A percentile compares a stretch with the other conserved stretches of the same genome.
Evolutionary conservation across 805 yeast species (phyloP).

Genomic region (Saccharomycopsis fodiens): DNA sequence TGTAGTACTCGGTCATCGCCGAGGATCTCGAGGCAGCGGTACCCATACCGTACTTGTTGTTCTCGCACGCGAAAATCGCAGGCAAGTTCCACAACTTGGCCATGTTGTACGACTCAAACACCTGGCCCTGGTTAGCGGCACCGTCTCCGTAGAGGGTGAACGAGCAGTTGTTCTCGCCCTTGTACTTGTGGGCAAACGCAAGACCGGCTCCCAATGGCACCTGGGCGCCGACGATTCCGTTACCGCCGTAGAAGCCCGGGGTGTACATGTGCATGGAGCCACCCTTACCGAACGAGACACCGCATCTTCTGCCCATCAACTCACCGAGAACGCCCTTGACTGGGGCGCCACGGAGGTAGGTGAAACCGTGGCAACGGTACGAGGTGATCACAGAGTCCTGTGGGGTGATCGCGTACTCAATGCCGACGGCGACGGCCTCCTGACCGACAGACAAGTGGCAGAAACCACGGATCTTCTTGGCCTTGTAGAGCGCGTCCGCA

Average conservation of each 20-base stretch:
- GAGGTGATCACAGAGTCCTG: constrained; percentile 91
- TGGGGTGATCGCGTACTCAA: constrained; percentile 84
- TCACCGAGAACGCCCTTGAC: constrained; percentile 89
- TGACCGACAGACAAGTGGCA: constrained; percentile 98
- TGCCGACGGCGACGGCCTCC: constrained; percentile 98
- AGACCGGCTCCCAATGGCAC: constrained; percentile 97
- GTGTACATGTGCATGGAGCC: constrained; percentile 99
- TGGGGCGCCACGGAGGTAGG: constrained; percentile 91
- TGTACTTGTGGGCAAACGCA: constrained; percentile 97
- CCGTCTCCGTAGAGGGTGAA: constrained; percentile 97
- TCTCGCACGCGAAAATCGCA: constrained; percentile 91
- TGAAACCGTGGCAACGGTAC: constrained; percentile 98
- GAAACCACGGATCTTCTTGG: constrained; percentile 97
- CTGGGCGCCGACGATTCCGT: constrained; percentile 99
- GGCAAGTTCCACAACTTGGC: constrained; percentile 98
- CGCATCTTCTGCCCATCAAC: constrained; percentile 92
- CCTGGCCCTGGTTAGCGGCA: constrained; percentile 99
- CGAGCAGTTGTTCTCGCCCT: constrained; percentile 69
- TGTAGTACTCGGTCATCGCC: constrained; percentile 92
- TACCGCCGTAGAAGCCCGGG: constrained; percentile 95
- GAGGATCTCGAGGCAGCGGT: constrained; percentile 96
- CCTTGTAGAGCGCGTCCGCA: constrained; percentile 94
- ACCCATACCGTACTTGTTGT: constrained; percentile 99
- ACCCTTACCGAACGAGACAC: constrained; percentile 97
- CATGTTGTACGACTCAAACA: constrained; percentile 96